Conservation (phyloP, 345 rosid genomes). For the Anacardium occidentale region DNA sequence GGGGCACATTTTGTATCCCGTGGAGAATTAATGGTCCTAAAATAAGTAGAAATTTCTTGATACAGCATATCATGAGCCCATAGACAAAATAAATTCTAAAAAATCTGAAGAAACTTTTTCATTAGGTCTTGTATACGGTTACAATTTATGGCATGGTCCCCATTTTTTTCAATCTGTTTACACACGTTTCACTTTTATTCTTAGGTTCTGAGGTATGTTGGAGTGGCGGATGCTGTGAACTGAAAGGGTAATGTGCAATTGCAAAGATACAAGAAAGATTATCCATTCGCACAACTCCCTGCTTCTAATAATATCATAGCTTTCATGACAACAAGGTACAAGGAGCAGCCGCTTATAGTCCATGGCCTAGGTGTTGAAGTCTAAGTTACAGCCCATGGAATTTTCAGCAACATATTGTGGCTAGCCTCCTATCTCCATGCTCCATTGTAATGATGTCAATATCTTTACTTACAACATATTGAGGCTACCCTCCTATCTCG, state of each 20-base stretch:
- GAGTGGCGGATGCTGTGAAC: conserved; percentile 71
- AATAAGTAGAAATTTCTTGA: no score
- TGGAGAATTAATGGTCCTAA: not conserved
- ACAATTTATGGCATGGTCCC: no score
- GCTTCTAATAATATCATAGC: conserved; percentile 95
- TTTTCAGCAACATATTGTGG: conserved; percentile 82
- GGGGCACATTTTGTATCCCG: no score
- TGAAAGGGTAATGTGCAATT: conserved; percentile 40
- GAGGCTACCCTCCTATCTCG: no score
- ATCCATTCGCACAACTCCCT: conserved; percentile 85
- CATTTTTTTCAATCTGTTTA: not conserved
- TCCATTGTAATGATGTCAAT: conserved; percentile 53
- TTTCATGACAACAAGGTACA: conserved; percentile 86
- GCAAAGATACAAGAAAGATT: conserved; percentile 72
- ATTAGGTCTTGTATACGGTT: not conserved
- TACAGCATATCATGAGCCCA: not conserved
- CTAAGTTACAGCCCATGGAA: conserved; percentile 95
- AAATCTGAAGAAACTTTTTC: no score
- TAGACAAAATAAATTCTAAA: not conserved
- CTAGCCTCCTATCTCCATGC: conserved; percentile 94
- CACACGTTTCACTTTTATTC: no score
- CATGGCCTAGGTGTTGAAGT: conserved; percentile 99
- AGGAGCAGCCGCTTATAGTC: conserved; percentile 84
- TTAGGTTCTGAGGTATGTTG: conserved; percentile 90
- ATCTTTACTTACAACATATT: no score